Evolutionary conservation across 345 rosid genomes (phyloP).

Genomic region (Euphorbia tirucalli): DNA sequence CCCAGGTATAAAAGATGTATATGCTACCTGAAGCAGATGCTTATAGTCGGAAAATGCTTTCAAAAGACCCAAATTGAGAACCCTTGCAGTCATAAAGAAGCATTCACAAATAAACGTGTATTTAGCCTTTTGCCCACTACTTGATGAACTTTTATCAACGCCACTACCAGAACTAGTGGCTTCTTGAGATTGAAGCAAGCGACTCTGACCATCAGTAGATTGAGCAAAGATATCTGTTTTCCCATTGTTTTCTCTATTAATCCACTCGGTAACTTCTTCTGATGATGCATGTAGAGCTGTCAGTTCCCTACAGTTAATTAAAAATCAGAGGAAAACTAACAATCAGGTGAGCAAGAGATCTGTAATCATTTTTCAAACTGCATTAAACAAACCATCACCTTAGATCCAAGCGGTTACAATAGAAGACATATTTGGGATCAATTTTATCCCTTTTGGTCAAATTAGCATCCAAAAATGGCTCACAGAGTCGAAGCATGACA

Average conservation of each 20-base stretch:
- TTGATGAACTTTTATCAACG: conserved; percentile 36
- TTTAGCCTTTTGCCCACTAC: conserved; percentile 37
- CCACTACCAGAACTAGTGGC: conserved; percentile 66
- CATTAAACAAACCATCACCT: conserved; percentile 48
- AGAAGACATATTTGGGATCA: conserved; percentile 76
- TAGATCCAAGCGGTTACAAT: conserved; percentile 64
- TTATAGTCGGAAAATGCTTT: conserved; percentile 97
- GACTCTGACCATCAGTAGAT: conserved; percentile 45
- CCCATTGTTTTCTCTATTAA: conserved; percentile 44
- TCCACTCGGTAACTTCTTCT: conserved; percentile 88
- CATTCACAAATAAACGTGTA: conserved; percentile 86
- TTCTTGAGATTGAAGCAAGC: conserved; percentile 65
- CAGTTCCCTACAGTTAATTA: conserved; percentile 49
- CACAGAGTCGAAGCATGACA: conserved; percentile 87
- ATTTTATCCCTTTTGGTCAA: conserved; percentile 81
- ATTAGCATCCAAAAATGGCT: conserved; percentile 83
- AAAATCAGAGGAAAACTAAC: conserved; percentile 19
- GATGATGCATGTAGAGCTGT: conserved; percentile 92
- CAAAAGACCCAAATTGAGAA: conserved; percentile 85
- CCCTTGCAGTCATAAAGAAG: conserved; percentile 99
- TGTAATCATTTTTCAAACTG: background rate
- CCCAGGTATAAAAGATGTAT: background rate
- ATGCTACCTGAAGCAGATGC: conserved; percentile 89
- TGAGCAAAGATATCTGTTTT: conserved; percentile 30
- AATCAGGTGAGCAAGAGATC: conserved; percentile 17